Conservation (phyloP, 176 grass and related monocot species). For the Triticum dicoccoides region DNA sequence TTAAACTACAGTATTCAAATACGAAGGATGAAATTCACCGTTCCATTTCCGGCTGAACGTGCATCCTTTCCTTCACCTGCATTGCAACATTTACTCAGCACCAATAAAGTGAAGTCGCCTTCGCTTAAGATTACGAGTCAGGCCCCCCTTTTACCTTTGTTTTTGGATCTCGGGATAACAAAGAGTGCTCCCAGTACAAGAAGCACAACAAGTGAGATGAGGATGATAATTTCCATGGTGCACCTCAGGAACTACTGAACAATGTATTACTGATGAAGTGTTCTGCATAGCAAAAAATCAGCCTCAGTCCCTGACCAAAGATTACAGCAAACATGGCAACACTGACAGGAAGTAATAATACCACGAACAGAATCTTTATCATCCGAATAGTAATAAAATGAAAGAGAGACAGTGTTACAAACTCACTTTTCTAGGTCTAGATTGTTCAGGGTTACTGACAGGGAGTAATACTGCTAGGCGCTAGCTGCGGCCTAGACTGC, state of each 20-base stretch:
- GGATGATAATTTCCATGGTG: constrained; percentile 51
- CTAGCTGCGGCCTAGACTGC: neutral
- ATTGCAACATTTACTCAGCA: neutral
- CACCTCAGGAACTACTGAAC: neutral
- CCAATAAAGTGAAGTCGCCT: neutral
- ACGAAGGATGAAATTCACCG: constrained; percentile 18
- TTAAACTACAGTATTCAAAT: neutral
- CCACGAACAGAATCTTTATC: neutral
- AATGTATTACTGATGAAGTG: neutral
- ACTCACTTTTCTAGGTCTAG: neutral
- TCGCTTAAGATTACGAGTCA: neutral
- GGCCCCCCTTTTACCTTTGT: constrained; percentile 43
- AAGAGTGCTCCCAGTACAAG: constrained; percentile 56
- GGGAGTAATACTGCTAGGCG: neutral
- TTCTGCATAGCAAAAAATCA: neutral
- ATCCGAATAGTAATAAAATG: neutral
- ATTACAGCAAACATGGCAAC: neutral
- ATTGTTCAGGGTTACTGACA: neutral
- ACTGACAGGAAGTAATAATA: neutral
- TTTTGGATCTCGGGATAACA: constrained; percentile 57
- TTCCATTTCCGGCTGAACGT: constrained; percentile 11
- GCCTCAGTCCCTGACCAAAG: neutral
- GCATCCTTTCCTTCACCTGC: constrained; percentile 41
- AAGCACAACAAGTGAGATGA: constrained; percentile 38
- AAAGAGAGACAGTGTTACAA: neutral